These are phyloP conservation scores for Zalaria obscura DNA, from an alignment of 2,329 filamentous ascomycete genomes.

Conservation along the genomic window DNA sequence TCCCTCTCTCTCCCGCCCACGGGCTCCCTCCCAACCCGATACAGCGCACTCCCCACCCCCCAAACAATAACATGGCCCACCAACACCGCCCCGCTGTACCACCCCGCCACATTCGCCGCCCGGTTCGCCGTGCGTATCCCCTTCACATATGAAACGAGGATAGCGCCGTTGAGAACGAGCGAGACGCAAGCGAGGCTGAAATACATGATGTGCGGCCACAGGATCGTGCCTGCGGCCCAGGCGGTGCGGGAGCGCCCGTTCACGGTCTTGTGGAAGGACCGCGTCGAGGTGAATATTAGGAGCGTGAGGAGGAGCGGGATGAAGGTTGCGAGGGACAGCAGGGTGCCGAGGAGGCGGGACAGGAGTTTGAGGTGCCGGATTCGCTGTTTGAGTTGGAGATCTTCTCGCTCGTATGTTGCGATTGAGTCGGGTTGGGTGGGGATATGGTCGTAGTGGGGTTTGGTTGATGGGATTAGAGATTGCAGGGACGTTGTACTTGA, in stretches of 20 bases:
- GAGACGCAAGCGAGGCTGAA: conserved; percentile 18
- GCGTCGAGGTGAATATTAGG: conserved; percentile 22
- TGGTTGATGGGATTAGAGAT: too few relatives aligned
- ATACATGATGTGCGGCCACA: conserved; percentile 28
- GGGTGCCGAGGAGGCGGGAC: conserved; percentile 18
- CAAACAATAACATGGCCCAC: conserved; percentile 22
- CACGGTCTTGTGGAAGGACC: conserved; percentile 12
- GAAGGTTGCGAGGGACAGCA: conserved; percentile 21
- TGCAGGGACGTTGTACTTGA: too few relatives aligned
- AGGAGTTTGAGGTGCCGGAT: conserved; percentile 24
- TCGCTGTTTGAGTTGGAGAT: conserved; percentile 19
- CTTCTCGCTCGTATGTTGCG: too few relatives aligned
- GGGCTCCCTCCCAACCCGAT: conserved; percentile 21
- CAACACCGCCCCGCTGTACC: conserved; percentile 17
- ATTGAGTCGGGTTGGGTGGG: too few relatives aligned
- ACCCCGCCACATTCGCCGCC: conserved; percentile 13
- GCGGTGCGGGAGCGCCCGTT: conserved; percentile 18
- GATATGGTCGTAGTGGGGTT: too few relatives aligned
- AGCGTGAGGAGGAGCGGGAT: conserved; percentile 22
- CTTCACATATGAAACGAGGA: conserved; percentile 19
- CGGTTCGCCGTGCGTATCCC: conserved; percentile 20
- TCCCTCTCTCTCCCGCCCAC: conserved; percentile 20
- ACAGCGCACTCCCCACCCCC: conserved; percentile 19
- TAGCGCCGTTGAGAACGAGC: conserved; percentile 18
- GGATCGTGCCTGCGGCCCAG: conserved; percentile 22